Conservation (phyloP, 1,284 basidiomycete species). For the Heterobasidion annosum region DNA sequence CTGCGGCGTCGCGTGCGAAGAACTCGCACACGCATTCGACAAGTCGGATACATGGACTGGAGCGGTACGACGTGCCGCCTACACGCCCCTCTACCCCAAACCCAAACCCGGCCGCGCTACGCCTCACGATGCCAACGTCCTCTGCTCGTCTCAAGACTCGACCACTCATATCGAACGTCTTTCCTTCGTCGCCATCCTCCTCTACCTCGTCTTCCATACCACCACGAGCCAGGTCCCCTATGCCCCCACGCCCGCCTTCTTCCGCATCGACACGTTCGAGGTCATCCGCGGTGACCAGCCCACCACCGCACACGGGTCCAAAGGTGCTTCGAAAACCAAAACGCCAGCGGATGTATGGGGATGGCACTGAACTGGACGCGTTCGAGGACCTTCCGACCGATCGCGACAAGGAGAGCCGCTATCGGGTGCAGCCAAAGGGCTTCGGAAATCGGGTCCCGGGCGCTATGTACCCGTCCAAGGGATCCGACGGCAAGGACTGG, state of each 20-base stretch:
- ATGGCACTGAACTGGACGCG: slow-evolving; percentile 87
- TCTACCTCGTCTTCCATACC: slow-evolving; percentile 35
- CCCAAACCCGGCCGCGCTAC: slow-evolving; percentile 60
- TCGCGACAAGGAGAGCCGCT: slow-evolving; percentile 69
- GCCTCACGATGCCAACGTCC: slow-evolving; percentile 79
- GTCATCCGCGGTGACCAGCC: slow-evolving; percentile 20
- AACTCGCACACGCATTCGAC: slow-evolving; percentile 50
- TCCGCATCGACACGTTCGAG: slow-evolving; percentile 29
- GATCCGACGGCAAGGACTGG: slow-evolving; percentile 14
- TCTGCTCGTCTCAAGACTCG: slow-evolving; percentile 57
- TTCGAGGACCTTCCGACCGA: slow-evolving; percentile 89
- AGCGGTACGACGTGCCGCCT: slow-evolving; percentile 60
- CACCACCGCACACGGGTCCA: slow-evolving; percentile 33
- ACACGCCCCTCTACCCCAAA: slow-evolving; percentile 71
- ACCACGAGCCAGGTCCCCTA: not conserved
- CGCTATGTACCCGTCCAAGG: slow-evolving; percentile 32
- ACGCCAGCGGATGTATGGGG: slow-evolving; percentile 69
- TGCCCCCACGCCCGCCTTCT: slow-evolving; percentile 17
- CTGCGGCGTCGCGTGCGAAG: slow-evolving; percentile 71
- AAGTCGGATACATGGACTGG: slow-evolving; percentile 44
- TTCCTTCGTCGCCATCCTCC: slow-evolving; percentile 25
- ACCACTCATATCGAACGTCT: slow-evolving; percentile 32
- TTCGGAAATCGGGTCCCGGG: slow-evolving; percentile 53
- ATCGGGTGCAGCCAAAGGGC: slow-evolving; percentile 60
- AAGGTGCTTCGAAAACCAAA: slow-evolving; percentile 71